phyloP scores from a whole-genome alignment of 495 filamentous ascomycete genomes.

The Penicillium odoratum region DNA sequence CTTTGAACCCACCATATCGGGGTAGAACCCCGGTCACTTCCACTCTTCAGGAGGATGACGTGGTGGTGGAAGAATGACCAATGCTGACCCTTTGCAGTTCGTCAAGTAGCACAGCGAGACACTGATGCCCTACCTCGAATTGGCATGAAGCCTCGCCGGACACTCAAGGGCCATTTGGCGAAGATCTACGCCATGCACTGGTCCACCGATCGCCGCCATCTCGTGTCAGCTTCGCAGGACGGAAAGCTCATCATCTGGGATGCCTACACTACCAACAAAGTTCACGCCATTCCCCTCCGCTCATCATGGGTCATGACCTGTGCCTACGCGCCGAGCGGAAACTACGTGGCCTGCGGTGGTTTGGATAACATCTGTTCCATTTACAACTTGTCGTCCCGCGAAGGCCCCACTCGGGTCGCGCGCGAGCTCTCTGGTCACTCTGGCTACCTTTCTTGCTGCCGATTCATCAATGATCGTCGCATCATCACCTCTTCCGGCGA shows the following conservation, averaged over 20 bases:
- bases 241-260: constrained; percentile 99
- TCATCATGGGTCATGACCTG: constrained; percentile 99
- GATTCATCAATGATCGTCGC: constrained; percentile 97
- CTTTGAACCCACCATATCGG: constrained; percentile 1
- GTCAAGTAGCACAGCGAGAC: constrained; percentile 82
- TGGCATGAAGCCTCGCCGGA: constrained; percentile 93
- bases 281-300: constrained; percentile 96
- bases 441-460: constrained; percentile 96
- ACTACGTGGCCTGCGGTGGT: constrained; percentile 97
- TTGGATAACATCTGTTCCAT: constrained; percentile 99
- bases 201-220: constrained; percentile 97
- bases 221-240: constrained; percentile 97
- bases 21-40: constrained; percentile 1
- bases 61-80: not conserved
- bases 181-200: constrained; percentile 99
- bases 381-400: constrained; percentile 95
- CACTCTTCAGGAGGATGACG: not conserved
- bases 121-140: constrained; percentile 88
- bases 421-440: constrained; percentile 96
- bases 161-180: constrained; percentile 93
- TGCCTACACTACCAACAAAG: constrained; percentile 99
- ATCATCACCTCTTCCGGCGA: constrained; percentile 98
- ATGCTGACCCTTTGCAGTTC: constrained; percentile 60
- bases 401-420: constrained; percentile 94
- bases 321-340: constrained; percentile 96